Conservation (phyloP, 495 filamentous ascomycete species). For the Hyaloscypha variabilis region DNA sequence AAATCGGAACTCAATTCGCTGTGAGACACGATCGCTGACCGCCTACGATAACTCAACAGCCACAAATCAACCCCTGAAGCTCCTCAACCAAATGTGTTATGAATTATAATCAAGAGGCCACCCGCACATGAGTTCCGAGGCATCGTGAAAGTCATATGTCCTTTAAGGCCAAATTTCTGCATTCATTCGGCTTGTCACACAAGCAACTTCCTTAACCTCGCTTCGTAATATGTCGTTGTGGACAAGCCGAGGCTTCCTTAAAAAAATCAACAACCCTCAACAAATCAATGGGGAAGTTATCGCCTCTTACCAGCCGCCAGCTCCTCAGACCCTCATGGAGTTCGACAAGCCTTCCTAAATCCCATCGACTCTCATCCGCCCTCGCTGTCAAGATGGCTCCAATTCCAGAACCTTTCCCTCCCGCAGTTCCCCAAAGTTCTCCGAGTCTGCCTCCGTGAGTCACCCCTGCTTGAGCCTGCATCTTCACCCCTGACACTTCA, state of each 20-base stretch:
- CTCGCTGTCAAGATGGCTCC: slow-evolving; percentile 18
- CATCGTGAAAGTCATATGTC: not conserved
- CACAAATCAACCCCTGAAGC: not conserved
- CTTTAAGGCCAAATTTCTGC: not conserved
- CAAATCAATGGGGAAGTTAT: slow-evolving; percentile 6
- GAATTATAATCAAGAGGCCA: not conserved
- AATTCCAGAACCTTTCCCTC: not conserved
- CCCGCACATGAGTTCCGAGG: slow-evolving; percentile 1
- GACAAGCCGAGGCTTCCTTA: slow-evolving; percentile 2
- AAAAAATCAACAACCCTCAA: slow-evolving; percentile 4
- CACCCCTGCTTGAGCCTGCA: slow-evolving; percentile 2
- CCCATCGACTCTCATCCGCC: slow-evolving; percentile 10
- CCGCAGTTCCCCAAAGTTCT: not conserved
- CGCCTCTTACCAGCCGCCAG: not conserved
- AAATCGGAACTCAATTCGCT: not conserved
- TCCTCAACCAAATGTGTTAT: not conserved
- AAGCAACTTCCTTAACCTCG: slow-evolving; percentile 4
- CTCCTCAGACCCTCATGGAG: not conserved
- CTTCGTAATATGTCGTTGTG: too few relatives aligned
- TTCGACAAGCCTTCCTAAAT: not conserved
- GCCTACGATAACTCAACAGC: not conserved
- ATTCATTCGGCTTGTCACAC: slow-evolving; percentile 4
- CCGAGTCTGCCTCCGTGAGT: slow-evolving; percentile 13
- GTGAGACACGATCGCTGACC: not conserved
- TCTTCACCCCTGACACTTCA: not conserved